These are phyloP conservation scores for Metahyphopichia silvanorum DNA, from an alignment of 805 yeast genomes.

Conservation along the genomic window DNA sequence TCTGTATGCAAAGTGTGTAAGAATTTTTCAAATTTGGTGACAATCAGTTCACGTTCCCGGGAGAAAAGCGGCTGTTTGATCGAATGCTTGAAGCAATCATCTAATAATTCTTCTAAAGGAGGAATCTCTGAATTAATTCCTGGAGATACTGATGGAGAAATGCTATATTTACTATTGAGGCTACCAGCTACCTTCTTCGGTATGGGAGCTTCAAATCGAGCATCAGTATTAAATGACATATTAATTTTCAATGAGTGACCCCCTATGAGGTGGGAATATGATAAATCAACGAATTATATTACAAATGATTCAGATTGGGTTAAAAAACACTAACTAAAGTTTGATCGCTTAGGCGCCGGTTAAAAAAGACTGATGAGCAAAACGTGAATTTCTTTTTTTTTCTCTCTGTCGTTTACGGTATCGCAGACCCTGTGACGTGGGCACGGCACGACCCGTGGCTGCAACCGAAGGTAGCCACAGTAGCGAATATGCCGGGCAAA, in stretches of 20 bases:
- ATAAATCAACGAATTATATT: too few species aligned
- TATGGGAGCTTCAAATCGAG: constrained; percentile 3
- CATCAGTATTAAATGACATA: not conserved
- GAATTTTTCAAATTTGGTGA: constrained; percentile 28
- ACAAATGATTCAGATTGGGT: too few species aligned
- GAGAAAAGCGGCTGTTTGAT: constrained; percentile 14
- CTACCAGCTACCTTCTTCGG: constrained; percentile 3
- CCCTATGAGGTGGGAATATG: not conserved
- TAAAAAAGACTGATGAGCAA: too few species aligned
- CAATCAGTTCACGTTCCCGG: constrained; percentile 15
- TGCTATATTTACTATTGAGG: constrained; percentile 1
- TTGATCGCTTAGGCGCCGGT: too few species aligned
- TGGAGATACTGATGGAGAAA: not conserved
- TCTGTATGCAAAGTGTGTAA: constrained; percentile 39
- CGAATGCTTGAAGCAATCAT: constrained; percentile 28
- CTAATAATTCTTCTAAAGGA: constrained; percentile 25
- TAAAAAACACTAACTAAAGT: too few species aligned
- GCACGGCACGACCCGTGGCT: too few species aligned
- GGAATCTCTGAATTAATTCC: constrained; percentile 4
- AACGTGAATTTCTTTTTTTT: too few species aligned
- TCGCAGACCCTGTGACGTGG: too few species aligned
- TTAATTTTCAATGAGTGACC: not conserved
- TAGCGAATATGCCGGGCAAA: too few species aligned
- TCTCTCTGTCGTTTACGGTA: too few species aligned
- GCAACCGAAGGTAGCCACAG: too few species aligned